Evolutionary conservation across 805 yeast species (phyloP), one percentile per base, ranked within the genome.

Genomic region (Candida nemodendra): DNA sequence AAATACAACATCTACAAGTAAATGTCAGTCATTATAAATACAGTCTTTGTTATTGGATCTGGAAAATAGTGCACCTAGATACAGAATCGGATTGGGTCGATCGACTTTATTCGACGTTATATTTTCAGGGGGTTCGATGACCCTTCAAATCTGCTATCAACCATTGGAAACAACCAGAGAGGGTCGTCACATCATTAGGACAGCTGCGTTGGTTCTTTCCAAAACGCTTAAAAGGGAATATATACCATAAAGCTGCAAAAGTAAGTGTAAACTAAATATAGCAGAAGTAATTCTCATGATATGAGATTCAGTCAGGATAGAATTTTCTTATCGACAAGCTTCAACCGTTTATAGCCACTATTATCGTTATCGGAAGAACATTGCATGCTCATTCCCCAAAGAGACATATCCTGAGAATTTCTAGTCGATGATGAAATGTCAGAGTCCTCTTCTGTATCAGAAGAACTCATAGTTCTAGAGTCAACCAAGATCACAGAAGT

Each of bases 311-410:
- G n/a, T n/a, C n/a, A n/a, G n/a, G n/a, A n/a, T n/a, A n/a, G n/a
- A n/a, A n/a, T 21, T 22, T 45, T 29, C 27, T 51, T 51, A 33
- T 45, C 47, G 15, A 48, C 55, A 15, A 51, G 23, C 9, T 38
- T 38, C 22, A 51, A 38, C 7, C 48, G 53, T 18, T 47, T 48
- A 32, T 43, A 47, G 2, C 39, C 38, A 11, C 36, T 27, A 13
- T 27, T 26, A 5, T 18, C 24, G 25, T 34, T 40, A 5, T 34
- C 45, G 14, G 13, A 12, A 9, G 17, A 4, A 21, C 7, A 21
- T 4, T 33, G 34, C 14, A 21, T 19, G 8, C 11, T 23, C 18
- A 42, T 18, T 2, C 36, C 43, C 53, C 55, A 48, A 1, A 37
- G 34, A 2, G 41, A 39, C 5, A 22, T 27, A 19, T 18, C 28